Base-by-base conservation (phyloP, 352 stramenopile genomes). In the Aphanomyces stellatus region DNA sequence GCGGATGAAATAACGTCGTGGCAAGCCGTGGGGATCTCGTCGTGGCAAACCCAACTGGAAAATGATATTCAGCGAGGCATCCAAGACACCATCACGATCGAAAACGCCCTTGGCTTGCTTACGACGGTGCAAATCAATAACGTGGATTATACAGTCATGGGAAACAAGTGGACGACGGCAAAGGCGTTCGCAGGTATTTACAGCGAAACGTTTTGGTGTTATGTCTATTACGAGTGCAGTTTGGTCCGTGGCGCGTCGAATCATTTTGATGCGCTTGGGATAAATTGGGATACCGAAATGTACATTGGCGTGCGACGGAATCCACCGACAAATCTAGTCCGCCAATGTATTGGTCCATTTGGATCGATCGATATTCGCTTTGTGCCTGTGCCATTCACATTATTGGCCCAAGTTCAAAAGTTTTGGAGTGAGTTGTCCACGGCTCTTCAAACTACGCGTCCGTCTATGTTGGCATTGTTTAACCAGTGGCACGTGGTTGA, bases 211-310 rank as follows among this genome's bases (percentile, higher is more conserved):
- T 15, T 59, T 37, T 34, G 42, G 34, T 11, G 25, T 19, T 10
- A 27, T 59, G 10, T 3, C 37, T n/a, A n/a, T n/a, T n/a, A n/a
- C 6, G 40, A 3, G 4, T 57, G 37, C 11, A 43, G 24, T 10
- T 22, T 67, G 3, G 15, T 67, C 11, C 37, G 60, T 53, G 40
- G 48, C 19, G 60, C 24, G 17, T 59, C 46, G 30, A 28, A 59
- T 24, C 28, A 40, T 22, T 33, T 60, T 13, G 48, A 67, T 24
- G 46, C 41, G 13, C 19, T 57, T 1, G 49, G 49, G 4, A 33
- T 57, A 15, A n/a, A 67, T 28, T 67, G 60, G 60, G 60, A 67
- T 30, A 34, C 11, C 35, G 35, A 59, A 22, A 43, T 67, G 27
- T 17, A 46, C 24, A 22, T 22, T 33, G 15, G 19, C 6, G 2